Evolutionary conservation across 208 protist genomes (phyloP).

Genomic region (Trypanosoma lewisi): DNA sequence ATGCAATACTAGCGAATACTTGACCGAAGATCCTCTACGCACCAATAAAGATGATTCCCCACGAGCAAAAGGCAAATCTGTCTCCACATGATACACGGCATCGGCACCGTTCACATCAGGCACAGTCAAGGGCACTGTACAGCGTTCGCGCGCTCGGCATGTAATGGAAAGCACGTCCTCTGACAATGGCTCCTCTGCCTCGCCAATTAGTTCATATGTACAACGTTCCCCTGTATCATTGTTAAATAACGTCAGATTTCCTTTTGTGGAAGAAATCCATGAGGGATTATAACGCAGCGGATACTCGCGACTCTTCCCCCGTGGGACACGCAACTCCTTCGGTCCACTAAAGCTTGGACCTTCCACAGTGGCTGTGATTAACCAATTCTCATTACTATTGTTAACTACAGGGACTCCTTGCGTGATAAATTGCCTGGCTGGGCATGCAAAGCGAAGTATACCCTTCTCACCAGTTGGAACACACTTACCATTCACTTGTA

Average conservation of each 20-base stretch:
- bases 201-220: slow-evolving; percentile 81
- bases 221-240: slow-evolving; percentile 77
- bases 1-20: slow-evolving; percentile 72
- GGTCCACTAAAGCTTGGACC: slow-evolving; percentile 86
- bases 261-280: slow-evolving; percentile 68
- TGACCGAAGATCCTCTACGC: slow-evolving; percentile 41
- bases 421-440: slow-evolving; percentile 82
- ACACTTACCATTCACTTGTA: slow-evolving; percentile 78
- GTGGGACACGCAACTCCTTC: slow-evolving; percentile 73
- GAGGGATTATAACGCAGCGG: slow-evolving; percentile 81
- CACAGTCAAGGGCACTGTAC: slow-evolving; percentile 54
- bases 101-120: slow-evolving; percentile 74
- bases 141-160: slow-evolving; percentile 75
- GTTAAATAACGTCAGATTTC: slow-evolving; percentile 85
- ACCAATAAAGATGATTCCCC: slow-evolving; percentile 65
- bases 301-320: slow-evolving; percentile 75
- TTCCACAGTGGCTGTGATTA: slow-evolving; percentile 66
- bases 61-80: slow-evolving; percentile 81
- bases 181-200: slow-evolving; percentile 85
- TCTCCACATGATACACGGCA: slow-evolving; percentile 75
- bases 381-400: slow-evolving; percentile 78
- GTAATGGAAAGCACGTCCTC: slow-evolving; percentile 80
- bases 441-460: slow-evolving; percentile 85
- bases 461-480: slow-evolving; percentile 65
- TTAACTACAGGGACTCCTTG: slow-evolving; percentile 91